Evolutionary conservation across 2,329 filamentous ascomycete genomes (phyloP).

Genomic region (Aspergillus sp.): DNA sequence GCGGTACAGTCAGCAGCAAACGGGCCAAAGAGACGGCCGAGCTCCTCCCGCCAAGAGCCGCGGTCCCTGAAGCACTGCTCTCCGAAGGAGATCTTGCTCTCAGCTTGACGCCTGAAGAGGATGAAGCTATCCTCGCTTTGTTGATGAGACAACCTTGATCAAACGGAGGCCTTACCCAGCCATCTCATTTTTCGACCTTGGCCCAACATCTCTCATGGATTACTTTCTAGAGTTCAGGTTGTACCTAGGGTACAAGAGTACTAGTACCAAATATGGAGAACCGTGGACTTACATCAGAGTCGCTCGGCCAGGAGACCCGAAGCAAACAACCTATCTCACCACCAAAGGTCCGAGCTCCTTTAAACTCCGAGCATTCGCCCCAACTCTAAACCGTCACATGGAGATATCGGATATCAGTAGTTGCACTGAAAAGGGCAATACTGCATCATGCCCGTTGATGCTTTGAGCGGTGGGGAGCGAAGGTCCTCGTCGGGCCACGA

Average conservation of each 20-base stretch:
- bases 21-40: slow-evolving; percentile 26
- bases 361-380: not conserved
- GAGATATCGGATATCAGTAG: not conserved
- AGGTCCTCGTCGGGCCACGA: slow-evolving; percentile 19
- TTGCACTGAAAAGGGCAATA: not conserved
- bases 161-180: not conserved
- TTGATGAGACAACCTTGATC: not conserved
- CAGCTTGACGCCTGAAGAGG: not conserved
- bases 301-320: not conserved
- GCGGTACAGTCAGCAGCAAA: slow-evolving; percentile 23
- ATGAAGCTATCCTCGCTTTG: not conserved
- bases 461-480: slow-evolving; percentile 3
- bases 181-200: slow-evolving; percentile 3
- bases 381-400: not conserved
- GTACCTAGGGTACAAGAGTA: not conserved
- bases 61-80: slow-evolving; percentile 22
- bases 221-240: not conserved
- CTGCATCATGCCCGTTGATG: not conserved
- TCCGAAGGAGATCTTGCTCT: not conserved
- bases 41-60: slow-evolving; percentile 21
- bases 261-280: not conserved
- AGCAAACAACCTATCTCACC: not conserved
- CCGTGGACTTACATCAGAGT: not conserved
- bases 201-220: not conserved
- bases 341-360: not conserved